These are phyloP conservation scores for Globisporangium rhizosaccharum DNA, from an alignment of 352 stramenopile genomes.

Conservation along the genomic window DNA sequence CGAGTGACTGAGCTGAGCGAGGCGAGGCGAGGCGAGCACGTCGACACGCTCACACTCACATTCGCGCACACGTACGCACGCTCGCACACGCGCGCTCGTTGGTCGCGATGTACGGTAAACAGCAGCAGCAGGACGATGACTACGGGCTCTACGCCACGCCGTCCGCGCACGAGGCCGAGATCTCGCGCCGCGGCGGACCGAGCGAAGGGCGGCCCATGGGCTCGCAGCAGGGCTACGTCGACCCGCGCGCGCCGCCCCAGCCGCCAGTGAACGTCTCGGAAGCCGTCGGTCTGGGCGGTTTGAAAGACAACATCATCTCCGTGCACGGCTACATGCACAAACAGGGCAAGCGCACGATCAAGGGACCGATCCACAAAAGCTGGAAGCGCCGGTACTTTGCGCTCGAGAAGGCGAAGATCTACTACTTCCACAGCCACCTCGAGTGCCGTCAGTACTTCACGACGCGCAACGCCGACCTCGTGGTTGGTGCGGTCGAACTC, in stretches of 20 bases:
- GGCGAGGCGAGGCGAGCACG: too few species aligned
- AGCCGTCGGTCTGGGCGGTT: conserved; percentile 9
- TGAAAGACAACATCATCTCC: conserved; percentile 83
- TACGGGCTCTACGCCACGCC: conserved; percentile 61
- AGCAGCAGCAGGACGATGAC: conserved; percentile 39
- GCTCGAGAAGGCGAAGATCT: conserved; percentile 85
- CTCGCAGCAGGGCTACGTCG: conserved; percentile 23
- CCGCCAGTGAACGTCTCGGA: conserved; percentile 53
- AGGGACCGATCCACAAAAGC: conserved; percentile 83
- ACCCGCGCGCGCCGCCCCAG: conserved; percentile 41
- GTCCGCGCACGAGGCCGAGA: conserved; percentile 48
- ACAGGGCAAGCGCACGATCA: conserved; percentile 84
- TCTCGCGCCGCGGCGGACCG: conserved; percentile 36
- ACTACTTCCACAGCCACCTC: conserved; percentile 84
- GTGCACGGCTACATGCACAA: conserved; percentile 89
- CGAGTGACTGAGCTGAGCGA: too few species aligned
- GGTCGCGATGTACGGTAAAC: conserved; percentile 37
- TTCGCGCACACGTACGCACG: too few species aligned
- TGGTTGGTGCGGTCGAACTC: conserved; percentile 75
- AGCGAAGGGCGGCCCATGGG: conserved; percentile 19
- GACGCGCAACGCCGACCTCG: conserved; percentile 74
- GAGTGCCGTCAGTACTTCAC: conserved; percentile 87
- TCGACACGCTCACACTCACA: too few species aligned
- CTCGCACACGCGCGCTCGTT: background rate
- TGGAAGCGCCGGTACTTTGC: conserved; percentile 87